phyloP scores from a whole-genome alignment of 2,329 filamentous ascomycete species.

The Xylariaceae sp. region DNA sequence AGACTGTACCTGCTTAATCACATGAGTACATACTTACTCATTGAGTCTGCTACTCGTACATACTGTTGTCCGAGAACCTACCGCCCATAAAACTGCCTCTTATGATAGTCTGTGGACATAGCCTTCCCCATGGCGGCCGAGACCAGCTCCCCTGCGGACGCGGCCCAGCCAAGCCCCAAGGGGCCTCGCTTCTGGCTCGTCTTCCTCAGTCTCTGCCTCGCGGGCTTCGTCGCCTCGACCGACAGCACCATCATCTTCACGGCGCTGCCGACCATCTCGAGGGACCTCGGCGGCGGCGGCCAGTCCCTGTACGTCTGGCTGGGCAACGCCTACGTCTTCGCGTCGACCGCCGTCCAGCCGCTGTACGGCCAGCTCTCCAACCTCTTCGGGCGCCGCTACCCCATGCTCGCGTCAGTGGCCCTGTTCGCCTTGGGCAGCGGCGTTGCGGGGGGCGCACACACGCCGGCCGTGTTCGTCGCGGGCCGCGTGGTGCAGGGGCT shows the following conservation, averaged over 20 bases:
- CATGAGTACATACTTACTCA: too few species aligned
- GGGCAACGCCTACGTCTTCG: conserved; percentile 6
- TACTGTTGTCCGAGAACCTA: too few species aligned
- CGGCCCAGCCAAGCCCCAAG: too few species aligned
- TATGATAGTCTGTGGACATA: too few species aligned
- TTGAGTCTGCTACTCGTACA: too few species aligned
- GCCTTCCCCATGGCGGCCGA: too few species aligned
- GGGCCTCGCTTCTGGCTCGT: background rate
- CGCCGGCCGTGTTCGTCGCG: conserved; percentile 33
- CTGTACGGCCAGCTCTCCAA: conserved; percentile 35
- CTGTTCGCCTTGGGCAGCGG: conserved; percentile 39
- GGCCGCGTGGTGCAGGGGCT: conserved; percentile 34
- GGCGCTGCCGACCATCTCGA: conserved; percentile 4
- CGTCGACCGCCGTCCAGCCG: conserved; percentile 32
- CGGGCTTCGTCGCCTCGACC: conserved; percentile 1
- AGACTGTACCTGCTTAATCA: too few species aligned
- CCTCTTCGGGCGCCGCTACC: conserved; percentile 35
- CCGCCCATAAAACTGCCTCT: too few species aligned
- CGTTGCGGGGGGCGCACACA: conserved; percentile 32
- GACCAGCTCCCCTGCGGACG: too few species aligned
- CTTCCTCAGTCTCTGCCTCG: background rate
- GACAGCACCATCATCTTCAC: conserved; percentile 7
- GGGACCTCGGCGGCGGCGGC: conserved; percentile 1
- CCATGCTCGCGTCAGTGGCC: conserved; percentile 25
- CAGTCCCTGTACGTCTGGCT: conserved; percentile 7